A percentile compares a stretch with the other conserved stretches of the same genome.
These are phyloP conservation scores for Limtongia smithiae DNA, from an alignment of 805 yeast genomes.

Conservation along the genomic window DNA sequence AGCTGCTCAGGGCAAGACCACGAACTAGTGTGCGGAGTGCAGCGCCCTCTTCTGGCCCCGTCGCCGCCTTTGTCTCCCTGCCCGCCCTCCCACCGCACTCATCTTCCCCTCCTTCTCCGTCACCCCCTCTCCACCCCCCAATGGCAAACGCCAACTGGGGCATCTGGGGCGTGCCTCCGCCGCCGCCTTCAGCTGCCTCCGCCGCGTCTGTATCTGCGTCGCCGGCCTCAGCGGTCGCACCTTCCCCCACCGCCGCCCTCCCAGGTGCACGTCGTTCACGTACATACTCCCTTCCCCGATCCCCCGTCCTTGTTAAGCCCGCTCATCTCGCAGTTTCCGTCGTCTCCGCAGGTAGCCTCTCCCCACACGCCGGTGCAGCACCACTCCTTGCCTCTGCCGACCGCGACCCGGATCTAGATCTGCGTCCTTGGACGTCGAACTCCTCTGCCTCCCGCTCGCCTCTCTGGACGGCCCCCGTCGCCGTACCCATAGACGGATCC, in stretches of 20 bases:
- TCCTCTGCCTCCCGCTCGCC: slow-evolving; percentile 28
- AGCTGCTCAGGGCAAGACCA: no score
- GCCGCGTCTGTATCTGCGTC: neutral
- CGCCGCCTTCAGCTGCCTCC: slow-evolving; percentile 7
- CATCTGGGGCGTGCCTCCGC: slow-evolving; percentile 27
- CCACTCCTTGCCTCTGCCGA: slow-evolving; percentile 9
- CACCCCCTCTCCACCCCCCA: no score
- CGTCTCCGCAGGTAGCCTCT: neutral
- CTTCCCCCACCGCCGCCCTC: neutral
- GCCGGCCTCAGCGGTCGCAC: no score
- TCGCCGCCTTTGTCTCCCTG: no score
- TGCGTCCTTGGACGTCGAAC: slow-evolving; percentile 23
- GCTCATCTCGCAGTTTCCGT: neutral
- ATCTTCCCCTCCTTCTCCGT: no score
- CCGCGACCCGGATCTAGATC: slow-evolving; percentile 26
- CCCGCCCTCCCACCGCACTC: no score
- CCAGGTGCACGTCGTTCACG: slow-evolving; percentile 8
- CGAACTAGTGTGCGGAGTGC: no score
- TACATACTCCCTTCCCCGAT: neutral
- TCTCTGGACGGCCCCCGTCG: slow-evolving; percentile 18
- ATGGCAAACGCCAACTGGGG: slow-evolving; percentile 29
- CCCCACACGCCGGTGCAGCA: slow-evolving; percentile 4
- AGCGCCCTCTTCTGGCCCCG: no score
- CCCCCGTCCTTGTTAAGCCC: neutral
- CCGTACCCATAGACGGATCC: no score